Conservation (phyloP, 441 rosid genomes). For the Gossypium schwendimanii region DNA sequence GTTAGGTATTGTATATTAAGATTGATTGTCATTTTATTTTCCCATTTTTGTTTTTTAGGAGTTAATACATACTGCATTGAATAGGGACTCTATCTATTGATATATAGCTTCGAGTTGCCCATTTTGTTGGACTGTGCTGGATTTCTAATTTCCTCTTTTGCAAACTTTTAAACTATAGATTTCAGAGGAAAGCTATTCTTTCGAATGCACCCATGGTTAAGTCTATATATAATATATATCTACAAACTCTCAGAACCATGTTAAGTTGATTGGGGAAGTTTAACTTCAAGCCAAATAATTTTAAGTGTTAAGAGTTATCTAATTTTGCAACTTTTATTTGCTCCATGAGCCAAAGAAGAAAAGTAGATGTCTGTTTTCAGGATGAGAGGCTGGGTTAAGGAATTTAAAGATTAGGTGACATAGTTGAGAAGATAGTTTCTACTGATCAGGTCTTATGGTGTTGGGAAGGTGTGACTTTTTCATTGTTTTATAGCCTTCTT, state of each 20-base stretch:
- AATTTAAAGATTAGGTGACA: background rate
- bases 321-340: background rate
- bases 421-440: background rate
- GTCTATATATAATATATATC: background rate
- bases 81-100: background rate
- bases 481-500: background rate
- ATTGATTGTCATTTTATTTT: background rate
- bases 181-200: background rate
- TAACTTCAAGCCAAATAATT: background rate
- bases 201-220: background rate
- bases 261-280: background rate
- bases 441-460: background rate
- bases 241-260: background rate
- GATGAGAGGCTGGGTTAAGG: constrained; percentile 5
- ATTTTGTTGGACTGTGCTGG: background rate
- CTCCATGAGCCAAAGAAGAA: background rate
- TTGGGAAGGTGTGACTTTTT: background rate
- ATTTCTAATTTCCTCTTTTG: background rate
- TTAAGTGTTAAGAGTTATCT: background rate
- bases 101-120: background rate
- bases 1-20: background rate
- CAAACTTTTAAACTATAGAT: background rate
- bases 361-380: background rate
- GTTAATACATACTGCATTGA: background rate
- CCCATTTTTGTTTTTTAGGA: background rate